Evolutionary conservation across 441 rosid species (phyloP), one percentile per base, ranked within the genome.

Genomic region (Rhodomyrtus psidioides): DNA sequence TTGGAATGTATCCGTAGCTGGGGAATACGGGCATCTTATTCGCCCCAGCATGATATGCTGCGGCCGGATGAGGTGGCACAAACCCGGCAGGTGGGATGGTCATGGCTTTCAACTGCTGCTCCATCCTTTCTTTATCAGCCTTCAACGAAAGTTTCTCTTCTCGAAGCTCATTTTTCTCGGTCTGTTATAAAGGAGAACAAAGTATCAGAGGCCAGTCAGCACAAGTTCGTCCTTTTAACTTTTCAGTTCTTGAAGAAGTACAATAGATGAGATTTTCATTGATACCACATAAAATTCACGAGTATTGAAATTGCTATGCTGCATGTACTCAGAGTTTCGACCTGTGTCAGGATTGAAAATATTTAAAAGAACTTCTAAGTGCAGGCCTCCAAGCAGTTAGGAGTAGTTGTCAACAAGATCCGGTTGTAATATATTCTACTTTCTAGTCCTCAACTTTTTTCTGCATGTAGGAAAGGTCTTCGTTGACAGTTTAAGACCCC

Each of bases 141-240:
- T 97, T 97, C 62, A 97, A 88, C 4, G 85, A 87, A 12, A 93
- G 91, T 87, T 97, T 97, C 90, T 96, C 99, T 87, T 96, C 97
- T 30, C 98, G 95, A 84, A 96, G 94, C 86, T 97, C 98, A 76
- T 91, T 93, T 87, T 96, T 97, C 91, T 97, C 99, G 21, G 93
- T 94, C 99, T 97, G 91, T 88, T 83, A 27, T 30, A 81, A 44
- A 74, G 79, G 42, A 81, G 15, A 81, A 59, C 82, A 86, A 39
- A 46, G 55, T 83, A 59, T 60, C 26, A 88, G 28, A 62, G 75
- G n/a, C 53, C 82, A 70, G 62, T n/a, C 74, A 85, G 24, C 74
- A 85, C 27, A 79, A 49, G 49, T 65, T 27, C 6, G 54, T 6
- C 84, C 14, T 16, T 46, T 21, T 14, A 28, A 82, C 9, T 81